These are phyloP conservation scores for Colletotrichum sp. DNA, from an alignment of 2,329 filamentous ascomycete species.

Conservation along the genomic window DNA sequence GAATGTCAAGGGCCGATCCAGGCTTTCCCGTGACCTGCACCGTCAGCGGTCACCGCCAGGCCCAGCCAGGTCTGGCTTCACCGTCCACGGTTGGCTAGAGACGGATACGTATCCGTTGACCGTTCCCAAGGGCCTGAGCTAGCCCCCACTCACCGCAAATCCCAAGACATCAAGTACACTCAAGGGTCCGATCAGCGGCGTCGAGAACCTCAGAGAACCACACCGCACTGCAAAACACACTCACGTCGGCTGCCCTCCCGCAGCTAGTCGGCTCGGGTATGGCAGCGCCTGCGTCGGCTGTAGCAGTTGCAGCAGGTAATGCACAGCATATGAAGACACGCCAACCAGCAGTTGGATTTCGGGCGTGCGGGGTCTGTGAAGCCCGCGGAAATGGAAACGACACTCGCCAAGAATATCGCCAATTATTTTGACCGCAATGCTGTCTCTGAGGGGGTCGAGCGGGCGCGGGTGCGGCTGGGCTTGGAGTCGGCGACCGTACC, in stretches of 20 bases:
- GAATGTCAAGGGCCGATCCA: not conserved
- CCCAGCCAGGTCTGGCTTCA: not conserved
- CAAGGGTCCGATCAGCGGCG: constrained; percentile 17
- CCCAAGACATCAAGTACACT: not conserved
- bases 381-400: not conserved
- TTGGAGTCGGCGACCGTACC: not conserved
- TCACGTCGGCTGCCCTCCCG: not conserved
- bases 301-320: not conserved
- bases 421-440: not conserved
- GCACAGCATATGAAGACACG: not conserved
- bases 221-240: not conserved
- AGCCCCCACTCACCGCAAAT: not conserved
- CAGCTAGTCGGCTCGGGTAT: not conserved
- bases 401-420: not conserved
- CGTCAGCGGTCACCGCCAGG: not conserved
- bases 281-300: not conserved
- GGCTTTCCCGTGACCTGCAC: not conserved
- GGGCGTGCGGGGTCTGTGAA: constrained; percentile 3
- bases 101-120: not conserved
- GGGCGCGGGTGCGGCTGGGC: not conserved
- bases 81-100: not conserved
- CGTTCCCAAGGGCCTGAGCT: not conserved
- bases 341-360: not conserved
- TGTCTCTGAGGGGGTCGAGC: not conserved
- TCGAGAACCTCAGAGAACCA: not conserved